These are phyloP conservation scores for Trichosanthes cucumerina DNA, from an alignment of 306 rosid species.

Conservation along the genomic window DNA sequence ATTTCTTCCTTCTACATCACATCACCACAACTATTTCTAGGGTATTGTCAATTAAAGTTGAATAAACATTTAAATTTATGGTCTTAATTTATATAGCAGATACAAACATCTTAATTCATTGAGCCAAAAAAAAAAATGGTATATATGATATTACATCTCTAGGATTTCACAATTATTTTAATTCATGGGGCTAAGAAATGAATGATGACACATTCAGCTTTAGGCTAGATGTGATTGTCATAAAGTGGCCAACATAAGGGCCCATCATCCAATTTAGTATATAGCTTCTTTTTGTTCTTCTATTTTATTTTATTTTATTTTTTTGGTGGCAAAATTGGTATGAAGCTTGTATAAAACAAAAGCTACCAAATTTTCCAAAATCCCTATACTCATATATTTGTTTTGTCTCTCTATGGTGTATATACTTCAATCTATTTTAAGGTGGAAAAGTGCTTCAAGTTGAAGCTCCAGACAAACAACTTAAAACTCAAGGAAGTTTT, in stretches of 20 bases:
- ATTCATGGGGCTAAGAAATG: neutral
- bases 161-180: neutral
- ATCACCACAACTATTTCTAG: neutral
- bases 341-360: conserved; percentile 7
- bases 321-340: neutral
- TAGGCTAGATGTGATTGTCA: neutral
- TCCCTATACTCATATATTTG: neutral
- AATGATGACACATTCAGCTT: conserved; percentile 8
- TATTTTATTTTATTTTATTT: neutral
- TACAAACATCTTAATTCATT: neutral
- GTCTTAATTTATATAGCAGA: too few species aligned
- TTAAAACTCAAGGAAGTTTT: neutral
- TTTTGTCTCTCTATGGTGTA: neutral
- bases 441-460: neutral
- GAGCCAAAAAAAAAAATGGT: too few species aligned
- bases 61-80: too few species aligned
- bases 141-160: neutral
- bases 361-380: neutral
- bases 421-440: neutral
- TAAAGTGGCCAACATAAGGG: conserved; percentile 12
- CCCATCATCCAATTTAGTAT: neutral
- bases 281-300: neutral
- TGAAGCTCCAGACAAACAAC: neutral
- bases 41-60: too few species aligned
- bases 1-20: neutral